Base-by-base conservation (phyloP, 129 eudicot species). In the Lactuca saligna region DNA sequence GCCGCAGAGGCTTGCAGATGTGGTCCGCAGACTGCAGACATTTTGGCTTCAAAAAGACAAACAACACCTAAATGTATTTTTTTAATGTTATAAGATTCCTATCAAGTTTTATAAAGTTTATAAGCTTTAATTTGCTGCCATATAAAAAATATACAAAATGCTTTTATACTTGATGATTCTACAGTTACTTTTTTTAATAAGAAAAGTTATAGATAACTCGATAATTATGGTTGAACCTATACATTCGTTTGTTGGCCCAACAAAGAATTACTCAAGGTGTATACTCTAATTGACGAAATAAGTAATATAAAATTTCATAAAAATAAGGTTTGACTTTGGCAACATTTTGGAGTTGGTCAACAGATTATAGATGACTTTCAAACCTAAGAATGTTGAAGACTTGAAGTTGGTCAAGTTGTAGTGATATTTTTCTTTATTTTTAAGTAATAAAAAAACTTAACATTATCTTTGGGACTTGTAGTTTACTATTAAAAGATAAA, bases 311-410 rank as follows among this genome's bases (percentile, higher is more conserved):
- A 8, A 13, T 13, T 14, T 25, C 5, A 57, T 15, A 15, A 46
- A 59, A 59, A 60, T 51, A 12, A 49, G 4, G 12, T 25, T 16
- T 74, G 72, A 57, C 71, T 74, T 42, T 57, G 59, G 16, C 57
- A 57, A 59, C 38, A 65, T 67, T 66, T 48, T 3, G 48, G 31
- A 16, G 69, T 75, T 68, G 75, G 74, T 74, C 74, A 60, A 75
- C 75, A 15, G 55, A 50, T 35, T 38, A 51, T 63, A 59, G 14
- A 37, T 38, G 57, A 75, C 69, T 59, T 59, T 38, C 49, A 29
- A 50, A 66, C 66, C 65, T 33, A 66, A 44, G 4, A 20, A 46
- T 37, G 15, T 64, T 65, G 38, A 55, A 31, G 49, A 46, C 66
- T 64, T 65, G 38, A 55, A 31, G 49, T 57, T 74, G 53, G 62